Evolutionary conservation across 2,329 filamentous ascomycete genomes (phyloP).

Genomic region (Claviceps maximensis): DNA sequence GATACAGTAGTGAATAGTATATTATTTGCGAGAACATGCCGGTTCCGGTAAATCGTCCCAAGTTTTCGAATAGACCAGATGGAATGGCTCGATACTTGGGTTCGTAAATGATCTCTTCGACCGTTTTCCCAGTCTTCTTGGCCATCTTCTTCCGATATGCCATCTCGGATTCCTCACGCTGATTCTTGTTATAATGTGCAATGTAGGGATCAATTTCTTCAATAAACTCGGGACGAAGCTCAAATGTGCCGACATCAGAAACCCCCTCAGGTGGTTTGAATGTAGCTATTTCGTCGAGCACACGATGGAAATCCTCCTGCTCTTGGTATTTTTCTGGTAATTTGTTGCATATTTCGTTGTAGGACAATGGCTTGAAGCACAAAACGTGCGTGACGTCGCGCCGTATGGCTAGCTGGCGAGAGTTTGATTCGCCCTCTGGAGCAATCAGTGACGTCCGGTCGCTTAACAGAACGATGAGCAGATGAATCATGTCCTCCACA

Average conservation of each 20-base stretch:
- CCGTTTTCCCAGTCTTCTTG: constrained; percentile 69
- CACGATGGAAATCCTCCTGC: constrained; percentile 71
- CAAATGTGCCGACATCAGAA: constrained; percentile 86
- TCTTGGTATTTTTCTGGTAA: constrained; percentile 84
- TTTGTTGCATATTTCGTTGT: constrained; percentile 77
- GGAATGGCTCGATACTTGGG: constrained; percentile 66
- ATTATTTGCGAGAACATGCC: constrained; percentile 82
- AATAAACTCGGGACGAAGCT: constrained; percentile 74
- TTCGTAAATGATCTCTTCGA: constrained; percentile 81
- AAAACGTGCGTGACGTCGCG: constrained; percentile 87
- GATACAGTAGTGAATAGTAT: constrained; percentile 76
- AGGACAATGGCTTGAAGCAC: constrained; percentile 92
- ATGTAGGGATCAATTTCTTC: constrained; percentile 91
- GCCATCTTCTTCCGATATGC: constrained; percentile 80
- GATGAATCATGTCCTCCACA: constrained; percentile 88
- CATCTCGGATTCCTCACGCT: constrained; percentile 85
- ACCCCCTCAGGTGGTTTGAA: constrained; percentile 86
- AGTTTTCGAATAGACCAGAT: constrained; percentile 61
- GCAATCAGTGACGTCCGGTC: constrained; percentile 73
- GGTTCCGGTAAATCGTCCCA: constrained; percentile 71
- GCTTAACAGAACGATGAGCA: constrained; percentile 80
- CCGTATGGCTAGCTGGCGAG: constrained; percentile 59
- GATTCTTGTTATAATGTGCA: constrained; percentile 92
- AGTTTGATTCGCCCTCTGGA: constrained; percentile 48
- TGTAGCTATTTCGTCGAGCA: constrained; percentile 75